phyloP scores from a whole-genome alignment of 768 basidiomycete genomes.

The Suillus decipiens region DNA sequence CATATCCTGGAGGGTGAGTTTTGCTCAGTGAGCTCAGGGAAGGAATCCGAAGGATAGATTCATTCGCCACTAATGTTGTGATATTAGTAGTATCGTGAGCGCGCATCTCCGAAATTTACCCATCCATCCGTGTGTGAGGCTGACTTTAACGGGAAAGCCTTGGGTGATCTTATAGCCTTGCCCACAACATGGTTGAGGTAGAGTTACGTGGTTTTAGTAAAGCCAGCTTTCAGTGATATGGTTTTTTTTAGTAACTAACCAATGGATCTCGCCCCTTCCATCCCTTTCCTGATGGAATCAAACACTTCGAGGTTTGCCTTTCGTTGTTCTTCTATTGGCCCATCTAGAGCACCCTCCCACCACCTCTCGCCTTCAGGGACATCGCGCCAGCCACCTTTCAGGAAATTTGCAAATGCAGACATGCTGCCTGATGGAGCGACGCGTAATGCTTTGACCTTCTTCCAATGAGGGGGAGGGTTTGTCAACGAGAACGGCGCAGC shows the following conservation, averaged over 20 bases:
- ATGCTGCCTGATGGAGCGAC: conserved; percentile 24
- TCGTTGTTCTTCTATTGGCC: conserved; percentile 43
- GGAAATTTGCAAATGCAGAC: conserved; percentile 38
- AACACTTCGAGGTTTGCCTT: conserved; percentile 26
- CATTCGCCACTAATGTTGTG: too few species aligned
- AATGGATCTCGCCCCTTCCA: conserved; percentile 24
- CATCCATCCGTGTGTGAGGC: too few species aligned
- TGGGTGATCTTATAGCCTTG: too few species aligned
- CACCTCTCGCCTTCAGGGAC: conserved; percentile 59
- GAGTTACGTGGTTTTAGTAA: conserved; percentile 25
- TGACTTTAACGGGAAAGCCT: too few species aligned
- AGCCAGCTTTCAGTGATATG: neutral
- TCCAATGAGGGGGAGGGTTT: conserved; percentile 31
- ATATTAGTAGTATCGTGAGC: too few species aligned
- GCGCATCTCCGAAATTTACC: too few species aligned
- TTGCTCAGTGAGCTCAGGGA: too few species aligned
- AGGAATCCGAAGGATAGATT: too few species aligned
- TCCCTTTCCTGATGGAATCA: conserved; percentile 21
- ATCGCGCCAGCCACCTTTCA: conserved; percentile 62
- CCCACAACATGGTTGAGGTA: too few species aligned
- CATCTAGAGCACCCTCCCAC: conserved; percentile 67
- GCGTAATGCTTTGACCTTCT: conserved; percentile 25
- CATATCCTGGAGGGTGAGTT: too few species aligned
- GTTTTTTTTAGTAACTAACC: conserved; percentile 1
- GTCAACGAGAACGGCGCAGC: conserved; percentile 33